phyloP scores from a whole-genome alignment of 805 yeast genomes.

The Yamadazyma paraphyllophila region DNA sequence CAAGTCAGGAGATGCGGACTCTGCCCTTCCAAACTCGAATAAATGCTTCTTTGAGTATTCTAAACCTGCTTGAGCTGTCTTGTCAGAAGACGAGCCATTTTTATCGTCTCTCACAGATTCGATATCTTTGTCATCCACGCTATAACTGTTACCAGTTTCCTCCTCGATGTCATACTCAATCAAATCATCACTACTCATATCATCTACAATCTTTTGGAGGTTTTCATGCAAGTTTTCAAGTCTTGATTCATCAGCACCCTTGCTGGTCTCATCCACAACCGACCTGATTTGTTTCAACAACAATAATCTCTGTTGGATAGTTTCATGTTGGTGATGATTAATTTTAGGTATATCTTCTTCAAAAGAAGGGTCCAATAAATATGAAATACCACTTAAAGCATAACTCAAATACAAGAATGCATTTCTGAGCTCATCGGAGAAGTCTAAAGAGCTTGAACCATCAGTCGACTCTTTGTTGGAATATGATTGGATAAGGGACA shows the following conservation, averaged over 20 bases:
- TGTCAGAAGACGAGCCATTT: neutral
- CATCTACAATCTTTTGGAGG: conserved; percentile 32
- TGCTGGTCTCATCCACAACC: conserved; percentile 17
- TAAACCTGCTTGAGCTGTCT: conserved; percentile 3
- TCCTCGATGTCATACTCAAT: conserved; percentile 17
- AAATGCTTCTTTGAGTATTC: conserved; percentile 7
- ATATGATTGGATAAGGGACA: conserved; percentile 27
- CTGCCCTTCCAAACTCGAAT: conserved; percentile 13
- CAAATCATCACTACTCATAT: conserved; percentile 22
- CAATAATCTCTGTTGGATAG: conserved; percentile 35
- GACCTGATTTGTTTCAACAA: conserved; percentile 32
- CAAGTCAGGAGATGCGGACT: conserved; percentile 15
- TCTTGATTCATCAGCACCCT: conserved; percentile 22
- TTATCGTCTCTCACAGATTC: neutral
- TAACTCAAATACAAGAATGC: conserved; percentile 58
- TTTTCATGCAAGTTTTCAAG: conserved; percentile 32
- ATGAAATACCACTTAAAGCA: conserved; percentile 66
- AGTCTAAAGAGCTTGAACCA: conserved; percentile 21
- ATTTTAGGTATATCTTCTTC: conserved; percentile 45
- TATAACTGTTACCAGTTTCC: conserved; percentile 6
- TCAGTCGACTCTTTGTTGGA: conserved; percentile 16
- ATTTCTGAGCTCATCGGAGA: conserved; percentile 54
- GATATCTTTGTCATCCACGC: conserved; percentile 19
- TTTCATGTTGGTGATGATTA: conserved; percentile 26
- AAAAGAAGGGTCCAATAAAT: conserved; percentile 70